Percentiles rank a stretch among this genome's conserved stretches.
These are phyloP conservation scores for Arabis alpina DNA, from an alignment of 345 rosid species.

Conservation along the genomic window DNA sequence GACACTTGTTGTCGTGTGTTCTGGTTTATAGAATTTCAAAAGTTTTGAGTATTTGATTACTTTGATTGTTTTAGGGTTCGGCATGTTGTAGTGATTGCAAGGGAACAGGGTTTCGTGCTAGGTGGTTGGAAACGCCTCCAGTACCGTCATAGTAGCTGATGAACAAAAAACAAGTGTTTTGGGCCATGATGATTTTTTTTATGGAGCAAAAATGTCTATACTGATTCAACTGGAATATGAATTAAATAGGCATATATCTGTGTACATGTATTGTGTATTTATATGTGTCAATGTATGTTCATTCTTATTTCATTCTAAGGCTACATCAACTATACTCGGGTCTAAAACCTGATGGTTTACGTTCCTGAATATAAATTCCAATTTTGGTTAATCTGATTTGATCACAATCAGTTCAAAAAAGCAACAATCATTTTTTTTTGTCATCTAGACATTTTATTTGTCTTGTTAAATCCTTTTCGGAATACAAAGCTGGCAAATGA, in stretches of 20 bases:
- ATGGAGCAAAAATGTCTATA: slow-evolving; percentile 12
- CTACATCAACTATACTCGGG: background rate
- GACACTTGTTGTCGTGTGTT: background rate
- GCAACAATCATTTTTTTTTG: too few species aligned
- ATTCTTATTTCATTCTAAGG: slow-evolving; percentile 13
- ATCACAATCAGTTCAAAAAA: too few species aligned
- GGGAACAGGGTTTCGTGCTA: slow-evolving; percentile 97
- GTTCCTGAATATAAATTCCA: too few species aligned
- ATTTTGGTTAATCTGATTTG: too few species aligned
- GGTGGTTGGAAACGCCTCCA: slow-evolving; percentile 85
- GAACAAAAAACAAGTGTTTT: slow-evolving; percentile 27
- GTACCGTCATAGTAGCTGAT: slow-evolving; percentile 46
- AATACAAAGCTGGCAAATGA: too few species aligned
- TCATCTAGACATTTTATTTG: too few species aligned
- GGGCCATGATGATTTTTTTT: slow-evolving; percentile 12
- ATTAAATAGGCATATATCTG: slow-evolving; percentile 6
- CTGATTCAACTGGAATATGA: slow-evolving; percentile 7
- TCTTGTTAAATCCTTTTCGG: too few species aligned
- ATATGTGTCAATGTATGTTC: slow-evolving; percentile 19
- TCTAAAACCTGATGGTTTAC: slow-evolving; percentile 1
- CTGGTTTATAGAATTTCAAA: background rate
- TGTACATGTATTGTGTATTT: slow-evolving; percentile 21
- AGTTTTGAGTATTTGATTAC: background rate
- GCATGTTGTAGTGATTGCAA: slow-evolving; percentile 71
- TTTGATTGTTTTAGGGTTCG: slow-evolving; percentile 59